Conservation (phyloP, 768 basidiomycete species). For the Lactarius hengduanensis region DNA sequence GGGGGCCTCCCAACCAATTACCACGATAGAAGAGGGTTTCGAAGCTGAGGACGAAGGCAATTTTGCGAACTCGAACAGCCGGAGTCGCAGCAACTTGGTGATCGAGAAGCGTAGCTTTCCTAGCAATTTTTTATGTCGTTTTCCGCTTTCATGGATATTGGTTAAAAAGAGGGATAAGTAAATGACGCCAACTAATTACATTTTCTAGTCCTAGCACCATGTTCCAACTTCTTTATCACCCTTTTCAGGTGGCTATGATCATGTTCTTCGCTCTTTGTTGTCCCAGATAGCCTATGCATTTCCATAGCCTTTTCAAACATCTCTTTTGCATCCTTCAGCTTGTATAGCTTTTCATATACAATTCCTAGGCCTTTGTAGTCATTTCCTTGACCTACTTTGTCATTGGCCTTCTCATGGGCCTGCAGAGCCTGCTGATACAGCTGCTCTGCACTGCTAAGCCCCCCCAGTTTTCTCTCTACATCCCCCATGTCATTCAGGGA, state of each 20-base stretch:
- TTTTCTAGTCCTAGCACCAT: not conserved
- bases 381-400: conserved; percentile 24
- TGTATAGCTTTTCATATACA: conserved; percentile 17
- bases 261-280: conserved; percentile 10
- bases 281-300: conserved; percentile 15
- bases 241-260: conserved; percentile 11
- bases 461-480: conserved; percentile 13
- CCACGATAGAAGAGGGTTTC: not conserved
- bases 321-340: conserved; percentile 12
- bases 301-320: conserved; percentile 24
- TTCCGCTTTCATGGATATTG: too few relatives aligned
- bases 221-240: conserved; percentile 13
- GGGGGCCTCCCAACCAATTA: not conserved
- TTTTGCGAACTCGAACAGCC: not conserved
- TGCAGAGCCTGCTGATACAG: conserved; percentile 9
- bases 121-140: too few relatives aligned
- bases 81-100: not conserved
- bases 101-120: too few relatives aligned
- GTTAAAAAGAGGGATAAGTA: not conserved
- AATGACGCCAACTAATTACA: not conserved
- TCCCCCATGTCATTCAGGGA: conserved; percentile 15
- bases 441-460: conserved; percentile 6
- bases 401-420: conserved; percentile 19
- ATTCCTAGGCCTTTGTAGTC: conserved; percentile 19
- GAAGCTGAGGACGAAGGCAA: not conserved